These are phyloP conservation scores for Lentinula sp. DNA, from an alignment of 768 basidiomycete genomes.

Conservation along the genomic window DNA sequence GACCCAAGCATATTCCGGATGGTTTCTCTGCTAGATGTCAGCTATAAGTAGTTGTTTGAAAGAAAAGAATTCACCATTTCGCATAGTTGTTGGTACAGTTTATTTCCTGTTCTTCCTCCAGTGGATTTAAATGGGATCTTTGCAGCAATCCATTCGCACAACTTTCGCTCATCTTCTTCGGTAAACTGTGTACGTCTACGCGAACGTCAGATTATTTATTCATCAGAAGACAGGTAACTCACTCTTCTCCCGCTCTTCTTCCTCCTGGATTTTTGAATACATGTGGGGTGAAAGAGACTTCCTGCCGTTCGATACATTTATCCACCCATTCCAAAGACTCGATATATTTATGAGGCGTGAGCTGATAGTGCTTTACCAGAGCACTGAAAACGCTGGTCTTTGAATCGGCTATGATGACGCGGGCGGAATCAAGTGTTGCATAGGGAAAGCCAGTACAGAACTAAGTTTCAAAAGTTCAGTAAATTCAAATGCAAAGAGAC, in stretches of 20 bases:
- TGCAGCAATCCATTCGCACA: slow-evolving; percentile 74
- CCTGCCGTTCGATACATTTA: slow-evolving; percentile 68
- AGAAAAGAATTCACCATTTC: slow-evolving; percentile 42
- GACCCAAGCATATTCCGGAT: slow-evolving; percentile 77
- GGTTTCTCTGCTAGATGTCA: slow-evolving; percentile 36
- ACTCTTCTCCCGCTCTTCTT: slow-evolving; percentile 78
- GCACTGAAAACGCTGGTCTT: slow-evolving; percentile 72
- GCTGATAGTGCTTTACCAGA: slow-evolving; percentile 68
- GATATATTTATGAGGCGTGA: slow-evolving; percentile 64
- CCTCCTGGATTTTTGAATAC: slow-evolving; percentile 85
- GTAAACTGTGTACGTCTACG: slow-evolving; percentile 72
- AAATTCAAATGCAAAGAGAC: slow-evolving; percentile 2
- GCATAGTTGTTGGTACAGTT: slow-evolving; percentile 75
- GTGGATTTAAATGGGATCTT: slow-evolving; percentile 84
- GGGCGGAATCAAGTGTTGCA: slow-evolving; percentile 63
- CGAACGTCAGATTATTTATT: neutral
- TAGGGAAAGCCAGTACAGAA: slow-evolving; percentile 78
- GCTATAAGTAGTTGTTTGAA: neutral
- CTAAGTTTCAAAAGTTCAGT: slow-evolving; percentile 26
- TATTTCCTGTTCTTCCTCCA: slow-evolving; percentile 76
- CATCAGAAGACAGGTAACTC: slow-evolving; percentile 18
- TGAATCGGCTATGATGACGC: slow-evolving; percentile 75
- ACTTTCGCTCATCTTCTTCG: slow-evolving; percentile 65
- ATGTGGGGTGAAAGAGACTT: slow-evolving; percentile 62
- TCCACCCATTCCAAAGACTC: slow-evolving; percentile 83